Evolutionary conservation across 2,329 filamentous ascomycete genomes (phyloP).

Genomic region (Emericellopsis atlantica): DNA sequence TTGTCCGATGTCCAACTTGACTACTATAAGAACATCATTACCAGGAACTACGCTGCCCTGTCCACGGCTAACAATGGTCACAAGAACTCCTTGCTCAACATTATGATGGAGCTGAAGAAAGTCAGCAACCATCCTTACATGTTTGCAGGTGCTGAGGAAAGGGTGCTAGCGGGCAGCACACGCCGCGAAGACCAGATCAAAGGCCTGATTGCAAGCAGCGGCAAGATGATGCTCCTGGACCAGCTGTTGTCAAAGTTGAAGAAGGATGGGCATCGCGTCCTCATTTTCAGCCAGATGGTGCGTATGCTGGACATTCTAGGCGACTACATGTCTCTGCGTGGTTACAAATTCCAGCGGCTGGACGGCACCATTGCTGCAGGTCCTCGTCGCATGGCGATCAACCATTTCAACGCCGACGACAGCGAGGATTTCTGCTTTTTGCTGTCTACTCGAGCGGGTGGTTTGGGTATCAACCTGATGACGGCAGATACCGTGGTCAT

Average conservation of each 20-base stretch:
- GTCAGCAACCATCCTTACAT: conserved; percentile 98
- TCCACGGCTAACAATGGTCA: conserved; percentile 83
- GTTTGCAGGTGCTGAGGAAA: conserved; percentile 88
- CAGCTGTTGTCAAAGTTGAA: conserved; percentile 89
- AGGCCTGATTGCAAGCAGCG: conserved; percentile 88
- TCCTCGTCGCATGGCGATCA: conserved; percentile 83
- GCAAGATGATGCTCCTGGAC: conserved; percentile 98
- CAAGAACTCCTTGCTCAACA: conserved; percentile 90
- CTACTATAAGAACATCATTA: conserved; percentile 98
- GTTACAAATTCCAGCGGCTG: conserved; percentile 89
- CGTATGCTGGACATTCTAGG: conserved; percentile 95
- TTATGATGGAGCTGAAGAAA: conserved; percentile 99
- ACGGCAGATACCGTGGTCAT: conserved; percentile 96
- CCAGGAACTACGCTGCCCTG: conserved; percentile 86
- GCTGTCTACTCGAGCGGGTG: conserved; percentile 87
- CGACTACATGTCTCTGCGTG: conserved; percentile 83
- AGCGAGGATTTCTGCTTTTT: conserved; percentile 96
- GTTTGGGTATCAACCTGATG: conserved; percentile 98
- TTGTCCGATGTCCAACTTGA: conserved; percentile 92
- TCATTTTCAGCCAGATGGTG: conserved; percentile 99
- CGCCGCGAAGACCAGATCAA: conserved; percentile 85
- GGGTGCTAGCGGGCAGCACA: conserved; percentile 66
- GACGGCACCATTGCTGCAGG: conserved; percentile 89
- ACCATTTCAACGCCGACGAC: conserved; percentile 94
- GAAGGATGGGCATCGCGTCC: conserved; percentile 83